Conservation (phyloP, 2,329 filamentous ascomycete genomes). For the Phaeosphaeriaceae sp. region DNA sequence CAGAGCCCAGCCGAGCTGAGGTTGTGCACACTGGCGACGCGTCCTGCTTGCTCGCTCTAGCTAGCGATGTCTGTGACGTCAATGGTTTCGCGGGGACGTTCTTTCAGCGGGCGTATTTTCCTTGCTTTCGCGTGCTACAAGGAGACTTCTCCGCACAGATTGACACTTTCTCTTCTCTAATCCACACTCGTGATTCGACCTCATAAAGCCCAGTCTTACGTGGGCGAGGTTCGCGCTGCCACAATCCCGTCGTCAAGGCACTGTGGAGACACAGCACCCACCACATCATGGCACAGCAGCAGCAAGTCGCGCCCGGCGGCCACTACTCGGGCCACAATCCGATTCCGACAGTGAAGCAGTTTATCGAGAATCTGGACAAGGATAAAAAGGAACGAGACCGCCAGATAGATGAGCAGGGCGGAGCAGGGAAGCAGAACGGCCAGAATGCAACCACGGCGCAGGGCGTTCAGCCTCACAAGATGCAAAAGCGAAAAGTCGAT, state of each 20-base stretch:
- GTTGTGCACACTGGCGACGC: neutral
- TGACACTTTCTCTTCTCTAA: constrained; percentile 3
- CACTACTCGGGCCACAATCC: constrained; percentile 86
- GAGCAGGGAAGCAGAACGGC: constrained; percentile 53
- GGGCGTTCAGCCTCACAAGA: constrained; percentile 56
- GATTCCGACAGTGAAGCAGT: constrained; percentile 86
- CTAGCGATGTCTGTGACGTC: constrained; percentile 20
- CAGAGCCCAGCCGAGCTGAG: constrained; percentile 7
- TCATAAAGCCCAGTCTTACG: constrained; percentile 13
- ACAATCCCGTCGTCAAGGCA: constrained; percentile 6
- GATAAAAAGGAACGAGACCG: constrained; percentile 80
- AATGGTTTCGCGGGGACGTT: constrained; percentile 11
- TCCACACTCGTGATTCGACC: constrained; percentile 6
- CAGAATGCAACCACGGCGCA: constrained; percentile 12
- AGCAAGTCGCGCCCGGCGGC: constrained; percentile 61
- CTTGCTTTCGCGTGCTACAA: constrained; percentile 24
- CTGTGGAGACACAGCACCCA: constrained; percentile 10
- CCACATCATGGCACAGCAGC: constrained; percentile 53
- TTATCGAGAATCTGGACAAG: constrained; percentile 77
- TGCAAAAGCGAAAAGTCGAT: constrained; percentile 53
- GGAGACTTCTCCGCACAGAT: constrained; percentile 9
- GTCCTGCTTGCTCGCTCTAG: neutral
- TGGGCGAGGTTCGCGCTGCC: constrained; percentile 2
- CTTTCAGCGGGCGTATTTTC: constrained; percentile 12
- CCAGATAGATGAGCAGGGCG: constrained; percentile 67